Conservation (phyloP, 768 basidiomycete genomes). For the Kwoniella bestiolae region DNA sequence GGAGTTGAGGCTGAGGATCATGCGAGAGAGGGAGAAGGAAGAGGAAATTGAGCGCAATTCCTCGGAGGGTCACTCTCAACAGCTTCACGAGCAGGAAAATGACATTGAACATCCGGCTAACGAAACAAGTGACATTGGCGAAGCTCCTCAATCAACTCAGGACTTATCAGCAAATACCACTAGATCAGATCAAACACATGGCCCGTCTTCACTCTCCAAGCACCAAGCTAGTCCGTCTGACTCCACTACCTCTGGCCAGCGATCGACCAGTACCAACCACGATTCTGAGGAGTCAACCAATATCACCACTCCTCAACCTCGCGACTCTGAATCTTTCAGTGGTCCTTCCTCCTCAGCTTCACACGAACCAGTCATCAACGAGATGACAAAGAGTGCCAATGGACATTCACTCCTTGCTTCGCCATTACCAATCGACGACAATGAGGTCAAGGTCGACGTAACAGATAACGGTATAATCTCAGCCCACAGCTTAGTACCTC, state of each 20-base stretch:
- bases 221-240: neutral
- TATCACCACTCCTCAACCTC: conserved; percentile 29
- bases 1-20: conserved; percentile 29
- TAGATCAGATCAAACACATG: too few species aligned
- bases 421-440: conserved; percentile 34
- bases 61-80: neutral
- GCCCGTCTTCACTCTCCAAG: neutral
- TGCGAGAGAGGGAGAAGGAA: conserved; percentile 30
- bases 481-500: conserved; percentile 14
- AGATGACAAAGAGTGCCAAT: conserved; percentile 8
- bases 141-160: too few species aligned
- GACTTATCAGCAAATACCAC: too few species aligned
- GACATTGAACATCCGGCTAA: neutral
- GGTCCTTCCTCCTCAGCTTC: conserved; percentile 14
- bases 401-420: conserved; percentile 27
- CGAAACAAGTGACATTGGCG: too few species aligned
- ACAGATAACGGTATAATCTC: conserved; percentile 11
- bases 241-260: neutral
- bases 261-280: neutral
- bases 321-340: conserved; percentile 5
- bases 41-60: neutral
- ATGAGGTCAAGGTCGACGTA: neutral
- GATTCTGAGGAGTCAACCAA: conserved; percentile 30
- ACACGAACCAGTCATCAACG: neutral
- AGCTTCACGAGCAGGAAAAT: neutral